Conservation (phyloP, 192 early-diverging fungal genomes). For the Rhizophagus clarus region DNA sequence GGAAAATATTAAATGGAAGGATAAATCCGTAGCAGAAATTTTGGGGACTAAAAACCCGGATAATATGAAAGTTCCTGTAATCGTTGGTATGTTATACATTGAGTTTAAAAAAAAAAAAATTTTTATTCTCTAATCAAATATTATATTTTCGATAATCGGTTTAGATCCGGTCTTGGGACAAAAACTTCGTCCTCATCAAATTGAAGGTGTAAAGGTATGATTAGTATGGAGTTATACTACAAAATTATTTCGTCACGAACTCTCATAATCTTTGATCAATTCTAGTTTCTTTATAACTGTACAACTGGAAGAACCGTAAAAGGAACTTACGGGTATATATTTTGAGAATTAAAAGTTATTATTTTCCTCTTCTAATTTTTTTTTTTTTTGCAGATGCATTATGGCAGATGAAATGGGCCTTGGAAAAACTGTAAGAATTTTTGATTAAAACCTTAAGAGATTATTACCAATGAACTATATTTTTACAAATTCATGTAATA, state of each 20-base stretch:
- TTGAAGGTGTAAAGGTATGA: slow-evolving; percentile 80
- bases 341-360: not conserved
- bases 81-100: slow-evolving; percentile 48
- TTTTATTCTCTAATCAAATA: not conserved
- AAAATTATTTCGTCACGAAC: not conserved
- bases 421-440: slow-evolving; percentile 73
- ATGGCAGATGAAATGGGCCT: slow-evolving; percentile 99
- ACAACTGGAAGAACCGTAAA: slow-evolving; percentile 76
- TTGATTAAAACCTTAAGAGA: not conserved
- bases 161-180: slow-evolving; percentile 83
- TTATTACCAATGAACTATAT: not conserved
- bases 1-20: slow-evolving; percentile 44
- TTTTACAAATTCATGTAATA: not conserved
- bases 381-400: slow-evolving; percentile 65
- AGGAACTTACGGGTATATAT: slow-evolving; percentile 69
- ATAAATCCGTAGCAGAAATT: slow-evolving; percentile 56
- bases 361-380: not conserved
- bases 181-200: slow-evolving; percentile 92
- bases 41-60: slow-evolving; percentile 51
- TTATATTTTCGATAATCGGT: not conserved
- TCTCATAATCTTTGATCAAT: not conserved
- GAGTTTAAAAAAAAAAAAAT: not conserved
- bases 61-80: slow-evolving; percentile 64
- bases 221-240: not conserved
- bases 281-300: slow-evolving; percentile 91